phyloP scores from a whole-genome alignment of 352 stramenopile genomes.

The Thalassiosira exigua region DNA sequence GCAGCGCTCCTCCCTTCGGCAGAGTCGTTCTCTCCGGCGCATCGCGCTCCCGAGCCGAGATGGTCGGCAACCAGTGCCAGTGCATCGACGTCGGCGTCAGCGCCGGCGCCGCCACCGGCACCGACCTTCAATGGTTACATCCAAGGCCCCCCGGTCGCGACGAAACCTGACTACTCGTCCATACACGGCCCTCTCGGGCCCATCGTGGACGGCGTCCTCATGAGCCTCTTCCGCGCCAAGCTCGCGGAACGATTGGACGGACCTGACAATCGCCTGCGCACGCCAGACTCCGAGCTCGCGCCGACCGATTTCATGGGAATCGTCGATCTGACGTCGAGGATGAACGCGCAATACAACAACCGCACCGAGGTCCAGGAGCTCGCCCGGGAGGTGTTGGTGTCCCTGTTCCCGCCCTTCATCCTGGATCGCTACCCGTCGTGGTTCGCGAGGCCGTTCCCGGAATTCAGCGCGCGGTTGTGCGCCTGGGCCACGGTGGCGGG shows the following conservation, averaged over 20 bases:
- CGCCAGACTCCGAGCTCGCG: constrained; percentile 52
- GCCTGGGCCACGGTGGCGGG: constrained; percentile 74
- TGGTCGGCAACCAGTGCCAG: no score
- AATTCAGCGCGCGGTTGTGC: constrained; percentile 83
- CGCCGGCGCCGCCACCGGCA: no score
- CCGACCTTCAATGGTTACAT: constrained; percentile 28
- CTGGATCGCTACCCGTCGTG: constrained; percentile 70
- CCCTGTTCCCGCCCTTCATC: constrained; percentile 78
- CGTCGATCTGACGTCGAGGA: constrained; percentile 68
- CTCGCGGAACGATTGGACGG: constrained; percentile 61
- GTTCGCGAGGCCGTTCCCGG: constrained; percentile 78
- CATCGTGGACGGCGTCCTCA: constrained; percentile 66
- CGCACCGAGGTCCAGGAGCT: constrained; percentile 60
- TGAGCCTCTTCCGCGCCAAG: constrained; percentile 71
- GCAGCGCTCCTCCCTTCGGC: no score
- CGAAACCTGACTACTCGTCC: constrained; percentile 75
- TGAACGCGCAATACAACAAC: constrained; percentile 72
- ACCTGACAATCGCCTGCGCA: constrained; percentile 17
- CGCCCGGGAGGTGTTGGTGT: constrained; percentile 67
- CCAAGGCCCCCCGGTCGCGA: constrained; percentile 63
- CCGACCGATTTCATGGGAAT: constrained; percentile 72
- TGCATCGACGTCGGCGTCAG: no score
- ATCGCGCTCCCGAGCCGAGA: no score
- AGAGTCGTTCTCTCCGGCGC: no score
- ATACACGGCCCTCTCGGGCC: constrained; percentile 76